Conservation (phyloP, 805 yeast genomes). For the Kodamaea laetipori region DNA sequence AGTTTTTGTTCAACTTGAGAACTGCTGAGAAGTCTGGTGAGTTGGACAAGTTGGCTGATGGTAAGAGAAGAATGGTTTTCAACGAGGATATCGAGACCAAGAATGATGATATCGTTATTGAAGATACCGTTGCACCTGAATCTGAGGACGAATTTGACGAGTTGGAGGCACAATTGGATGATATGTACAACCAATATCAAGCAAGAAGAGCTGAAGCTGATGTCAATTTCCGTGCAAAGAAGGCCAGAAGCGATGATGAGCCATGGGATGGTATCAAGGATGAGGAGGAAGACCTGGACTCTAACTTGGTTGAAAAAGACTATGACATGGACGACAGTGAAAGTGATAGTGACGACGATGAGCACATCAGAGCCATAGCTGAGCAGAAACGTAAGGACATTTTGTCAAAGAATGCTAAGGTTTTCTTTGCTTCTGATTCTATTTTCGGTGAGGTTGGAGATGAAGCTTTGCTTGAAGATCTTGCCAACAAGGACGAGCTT, state of each 20-base stretch:
- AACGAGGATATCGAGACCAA: slow-evolving; percentile 51
- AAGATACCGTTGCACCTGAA: slow-evolving; percentile 29
- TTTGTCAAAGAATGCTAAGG: slow-evolving; percentile 37
- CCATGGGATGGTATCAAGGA: slow-evolving; percentile 73
- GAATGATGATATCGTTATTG: slow-evolving; percentile 61
- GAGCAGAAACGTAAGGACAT: slow-evolving; percentile 41
- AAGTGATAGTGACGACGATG: slow-evolving; percentile 68
- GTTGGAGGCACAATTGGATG: slow-evolving; percentile 79
- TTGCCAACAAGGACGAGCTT: slow-evolving; percentile 25
- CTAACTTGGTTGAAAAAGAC: slow-evolving; percentile 41
- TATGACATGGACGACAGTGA: slow-evolving; percentile 46
- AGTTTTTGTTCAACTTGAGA: slow-evolving; percentile 77
- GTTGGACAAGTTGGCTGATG: slow-evolving; percentile 68
- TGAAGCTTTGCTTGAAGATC: slow-evolving; percentile 50
- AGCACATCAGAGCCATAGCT: slow-evolving; percentile 56
- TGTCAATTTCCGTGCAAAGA: slow-evolving; percentile 67
- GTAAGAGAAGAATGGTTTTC: slow-evolving; percentile 69
- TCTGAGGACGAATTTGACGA: slow-evolving; percentile 60
- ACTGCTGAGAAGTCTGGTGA: slow-evolving; percentile 89
- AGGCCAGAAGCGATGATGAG: slow-evolving; percentile 76
- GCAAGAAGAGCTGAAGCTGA: slow-evolving; percentile 66
- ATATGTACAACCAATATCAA: slow-evolving; percentile 76
- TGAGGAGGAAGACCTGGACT: slow-evolving; percentile 44
- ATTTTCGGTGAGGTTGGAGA: slow-evolving; percentile 46
- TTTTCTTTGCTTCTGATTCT: slow-evolving; percentile 43